Evolutionary conservation across 306 rosid species (phyloP).

Genomic region (Quercus ilex): DNA sequence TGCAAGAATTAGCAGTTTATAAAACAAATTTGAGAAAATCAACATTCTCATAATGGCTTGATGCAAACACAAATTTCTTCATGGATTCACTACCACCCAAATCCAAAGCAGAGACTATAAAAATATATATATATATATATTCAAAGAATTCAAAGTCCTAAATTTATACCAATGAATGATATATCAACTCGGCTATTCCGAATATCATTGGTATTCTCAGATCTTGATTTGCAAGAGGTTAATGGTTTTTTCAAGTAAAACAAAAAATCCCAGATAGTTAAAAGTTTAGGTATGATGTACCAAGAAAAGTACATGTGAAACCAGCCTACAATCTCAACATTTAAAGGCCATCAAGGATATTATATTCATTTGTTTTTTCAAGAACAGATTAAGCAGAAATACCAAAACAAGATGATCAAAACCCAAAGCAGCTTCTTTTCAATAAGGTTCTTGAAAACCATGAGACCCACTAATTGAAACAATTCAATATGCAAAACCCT

Average conservation of each 20-base stretch:
- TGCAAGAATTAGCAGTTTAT: neutral
- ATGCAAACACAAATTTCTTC: neutral
- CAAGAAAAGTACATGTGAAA: neutral
- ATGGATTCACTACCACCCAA: neutral
- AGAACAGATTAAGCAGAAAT: neutral
- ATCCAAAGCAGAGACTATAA: neutral
- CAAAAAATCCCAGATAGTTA: neutral
- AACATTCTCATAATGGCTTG: neutral
- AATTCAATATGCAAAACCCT: neutral
- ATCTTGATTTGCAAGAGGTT: neutral
- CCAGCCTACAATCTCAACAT: neutral
- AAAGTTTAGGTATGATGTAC: neutral
- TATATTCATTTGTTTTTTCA: neutral
- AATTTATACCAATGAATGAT: neutral
- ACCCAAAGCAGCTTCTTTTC: neutral
- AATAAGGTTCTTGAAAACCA: neutral
- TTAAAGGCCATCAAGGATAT: neutral
- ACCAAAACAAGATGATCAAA: neutral
- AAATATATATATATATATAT: no score
- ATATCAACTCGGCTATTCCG: neutral
- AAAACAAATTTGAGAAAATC: neutral
- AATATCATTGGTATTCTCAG: neutral
- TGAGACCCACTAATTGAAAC: neutral
- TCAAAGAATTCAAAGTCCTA: neutral
- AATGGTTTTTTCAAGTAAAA: neutral